Conservation (phyloP, 2,329 filamentous ascomycete genomes). For the Diaporthe amygdali region DNA sequence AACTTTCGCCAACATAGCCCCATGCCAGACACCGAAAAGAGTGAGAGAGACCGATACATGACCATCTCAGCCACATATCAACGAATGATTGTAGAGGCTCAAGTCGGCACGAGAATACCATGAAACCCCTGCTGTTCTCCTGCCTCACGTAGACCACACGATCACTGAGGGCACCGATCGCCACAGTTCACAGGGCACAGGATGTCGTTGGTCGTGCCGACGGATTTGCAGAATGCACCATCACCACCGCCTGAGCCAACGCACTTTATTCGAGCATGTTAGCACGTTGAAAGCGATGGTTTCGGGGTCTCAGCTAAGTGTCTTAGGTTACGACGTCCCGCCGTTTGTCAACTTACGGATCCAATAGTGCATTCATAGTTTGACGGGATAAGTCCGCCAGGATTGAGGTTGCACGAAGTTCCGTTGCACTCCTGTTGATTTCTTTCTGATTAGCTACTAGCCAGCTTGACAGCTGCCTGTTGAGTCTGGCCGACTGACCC, state of each 20-base stretch:
- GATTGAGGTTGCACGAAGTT: not conserved
- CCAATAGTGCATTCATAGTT: not conserved
- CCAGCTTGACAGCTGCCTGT: not conserved
- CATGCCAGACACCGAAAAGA: not conserved
- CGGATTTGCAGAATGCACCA: not conserved
- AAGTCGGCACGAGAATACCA: too few species aligned
- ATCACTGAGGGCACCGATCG: not conserved
- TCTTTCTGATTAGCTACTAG: not conserved
- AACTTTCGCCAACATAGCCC: not conserved
- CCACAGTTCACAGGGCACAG: not conserved
- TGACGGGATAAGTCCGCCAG: not conserved
- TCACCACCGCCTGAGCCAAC: not conserved
- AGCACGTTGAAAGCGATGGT: not conserved
- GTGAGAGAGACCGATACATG: not conserved
- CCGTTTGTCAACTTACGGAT: not conserved
- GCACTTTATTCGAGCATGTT: not conserved
- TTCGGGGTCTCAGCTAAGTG: not conserved
- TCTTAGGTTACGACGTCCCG: not conserved
- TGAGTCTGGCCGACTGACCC: not conserved
- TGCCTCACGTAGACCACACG: too few species aligned
- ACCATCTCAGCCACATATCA: not conserved
- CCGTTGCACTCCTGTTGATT: not conserved
- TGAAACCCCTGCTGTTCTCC: not conserved
- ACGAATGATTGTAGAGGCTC: too few species aligned
- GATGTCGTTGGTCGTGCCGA: not conserved